These are phyloP conservation scores for Cicer bijugum DNA, from an alignment of 306 rosid genomes.

Conservation along the genomic window DNA sequence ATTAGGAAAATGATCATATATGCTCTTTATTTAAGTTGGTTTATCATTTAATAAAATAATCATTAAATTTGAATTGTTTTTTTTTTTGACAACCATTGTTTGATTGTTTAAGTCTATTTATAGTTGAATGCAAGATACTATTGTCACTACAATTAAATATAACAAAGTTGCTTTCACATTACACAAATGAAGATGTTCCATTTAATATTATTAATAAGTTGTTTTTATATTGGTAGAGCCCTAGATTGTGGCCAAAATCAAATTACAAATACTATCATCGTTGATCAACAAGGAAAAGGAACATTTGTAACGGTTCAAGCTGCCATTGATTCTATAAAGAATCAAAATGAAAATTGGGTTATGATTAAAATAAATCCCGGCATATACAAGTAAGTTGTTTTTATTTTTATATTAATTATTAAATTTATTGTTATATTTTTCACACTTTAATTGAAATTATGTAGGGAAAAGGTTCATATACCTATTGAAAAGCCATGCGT, in stretches of 20 bases:
- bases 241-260: conserved; percentile 1
- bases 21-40: too few relatives aligned
- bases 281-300: conserved; percentile 22
- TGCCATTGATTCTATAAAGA: conserved; percentile 19
- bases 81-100: not conserved
- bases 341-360: not conserved
- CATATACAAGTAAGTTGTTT: not conserved
- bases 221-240: not conserved
- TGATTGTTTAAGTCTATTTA: not conserved
- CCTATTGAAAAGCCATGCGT: not conserved
- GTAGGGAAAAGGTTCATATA: conserved; percentile 4
- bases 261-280: not conserved
- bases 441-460: not conserved
- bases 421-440: not conserved
- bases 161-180: not conserved
- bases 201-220: conserved; percentile 6
- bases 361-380: conserved; percentile 23
- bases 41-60: too few relatives aligned
- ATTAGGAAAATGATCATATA: too few relatives aligned
- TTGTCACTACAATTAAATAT: not conserved
- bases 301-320: not conserved
- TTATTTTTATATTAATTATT: not conserved
- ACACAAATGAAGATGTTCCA: not conserved
- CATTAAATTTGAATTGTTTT: too few relatives aligned
- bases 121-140: not conserved